Evolutionary conservation across 2,329 filamentous ascomycete species (phyloP), one percentile per base, ranked within the genome.

Genomic region (Zymoseptoria passerinii): DNA sequence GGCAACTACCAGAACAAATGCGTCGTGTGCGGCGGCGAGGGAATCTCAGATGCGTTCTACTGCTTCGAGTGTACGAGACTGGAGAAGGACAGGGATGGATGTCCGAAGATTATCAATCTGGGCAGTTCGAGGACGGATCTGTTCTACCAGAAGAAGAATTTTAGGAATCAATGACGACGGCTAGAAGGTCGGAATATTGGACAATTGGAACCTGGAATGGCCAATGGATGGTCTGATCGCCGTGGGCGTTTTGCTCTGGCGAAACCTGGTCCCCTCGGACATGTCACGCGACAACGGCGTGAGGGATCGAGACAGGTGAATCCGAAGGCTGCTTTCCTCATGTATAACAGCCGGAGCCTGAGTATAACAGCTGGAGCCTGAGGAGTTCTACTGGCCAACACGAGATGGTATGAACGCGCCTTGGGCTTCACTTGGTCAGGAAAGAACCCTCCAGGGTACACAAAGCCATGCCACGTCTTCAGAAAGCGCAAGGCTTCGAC

Each of bases 1-100:
- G 94, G 94, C 72, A 99, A 99, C 82, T 99, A 96, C 80, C 94
- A 97, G 79, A 99, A 99, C 80, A 99, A 99, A 77, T 99, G 94
- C 74, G 91, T 99, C 67, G 94, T 99, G 50, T 99, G 94, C 76
- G 94, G 94, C 73, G 94, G 94, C 68, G 94, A 97, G 78, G 94
- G 94, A 28, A 99, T 99, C 73, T 94, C 89, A 35, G 94, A 99
- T 74, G 94, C 94, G 53, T 97, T 97, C 76, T 99, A 99, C 80
- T 99, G 94, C 80, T 97, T 97, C 72, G 94, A 99, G 77, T 99
- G 94, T 74, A 99, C 94, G 59, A 83, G 94, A 7, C 78, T 99
- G 16, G 94, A 99, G 74, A 99, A 97, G 77, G 94, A 99, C 73
- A 81, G 94, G 61, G 94, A 99, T 72, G 94, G 94, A 1, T 99